These are phyloP conservation scores for Phytophthora capsici DNA, from an alignment of 352 stramenopile species.

Conservation along the genomic window DNA sequence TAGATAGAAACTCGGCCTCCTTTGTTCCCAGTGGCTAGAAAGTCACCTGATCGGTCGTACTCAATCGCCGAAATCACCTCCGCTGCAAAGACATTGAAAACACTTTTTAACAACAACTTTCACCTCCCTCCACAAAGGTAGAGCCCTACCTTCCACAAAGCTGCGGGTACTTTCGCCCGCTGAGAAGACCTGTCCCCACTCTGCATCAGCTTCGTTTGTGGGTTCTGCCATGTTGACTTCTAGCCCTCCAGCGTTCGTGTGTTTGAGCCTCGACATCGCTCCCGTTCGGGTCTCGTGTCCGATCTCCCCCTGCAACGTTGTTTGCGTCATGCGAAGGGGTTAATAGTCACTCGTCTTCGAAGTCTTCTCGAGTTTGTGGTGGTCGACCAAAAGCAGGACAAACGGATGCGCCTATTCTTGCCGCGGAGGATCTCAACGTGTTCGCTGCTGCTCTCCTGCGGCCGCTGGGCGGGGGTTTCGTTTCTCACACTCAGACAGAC, in stretches of 20 bases:
- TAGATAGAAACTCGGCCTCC: conserved; percentile 94
- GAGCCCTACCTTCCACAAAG: conserved; percentile 65
- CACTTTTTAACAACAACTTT: neutral
- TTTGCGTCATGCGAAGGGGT: conserved; percentile 38
- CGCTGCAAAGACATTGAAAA: conserved; percentile 45
- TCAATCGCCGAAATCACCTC: conserved; percentile 96
- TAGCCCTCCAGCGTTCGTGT: conserved; percentile 12
- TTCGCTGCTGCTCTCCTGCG: conserved; percentile 9
- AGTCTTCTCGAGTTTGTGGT: conserved; percentile 1
- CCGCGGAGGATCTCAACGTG: conserved; percentile 33
- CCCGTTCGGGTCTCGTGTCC: conserved; percentile 11
- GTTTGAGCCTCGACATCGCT: conserved; percentile 29
- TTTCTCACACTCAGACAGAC: conserved; percentile 28
- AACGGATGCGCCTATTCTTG: conserved; percentile 13
- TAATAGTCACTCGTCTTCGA: neutral
- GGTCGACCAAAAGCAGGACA: conserved; percentile 7
- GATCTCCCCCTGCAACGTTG: conserved; percentile 16
- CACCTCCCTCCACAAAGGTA: neutral
- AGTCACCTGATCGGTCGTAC: conserved; percentile 92
- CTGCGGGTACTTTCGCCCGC: conserved; percentile 56
- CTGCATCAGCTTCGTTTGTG: conserved; percentile 28
- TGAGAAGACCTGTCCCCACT: conserved; percentile 66
- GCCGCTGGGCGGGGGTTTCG: conserved; percentile 31
- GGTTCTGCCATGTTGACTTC: conserved; percentile 39
- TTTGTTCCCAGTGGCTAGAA: conserved; percentile 94